Conservation (phyloP, 2,329 filamentous ascomycete genomes). For the Pezicula carpinea region DNA sequence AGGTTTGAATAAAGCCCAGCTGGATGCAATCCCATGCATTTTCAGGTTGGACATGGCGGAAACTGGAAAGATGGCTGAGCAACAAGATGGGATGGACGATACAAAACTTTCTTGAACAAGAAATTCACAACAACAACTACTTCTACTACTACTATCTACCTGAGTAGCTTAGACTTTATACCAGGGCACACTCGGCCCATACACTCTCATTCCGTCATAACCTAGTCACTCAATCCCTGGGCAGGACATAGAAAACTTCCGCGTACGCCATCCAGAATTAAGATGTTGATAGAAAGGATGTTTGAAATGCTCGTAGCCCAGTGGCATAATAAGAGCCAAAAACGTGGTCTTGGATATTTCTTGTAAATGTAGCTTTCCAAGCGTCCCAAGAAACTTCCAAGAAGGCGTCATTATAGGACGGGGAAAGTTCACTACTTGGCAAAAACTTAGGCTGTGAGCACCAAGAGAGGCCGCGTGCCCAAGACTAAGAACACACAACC, state of each 20-base stretch:
- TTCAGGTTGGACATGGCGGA: neutral
- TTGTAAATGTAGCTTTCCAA: no score
- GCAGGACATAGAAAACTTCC: neutral
- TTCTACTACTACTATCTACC: no score
- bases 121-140: no score
- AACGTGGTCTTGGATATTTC: neutral
- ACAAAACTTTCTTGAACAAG: neutral
- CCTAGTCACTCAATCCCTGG: neutral
- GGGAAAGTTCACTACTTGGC: no score
- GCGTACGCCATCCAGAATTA: neutral
- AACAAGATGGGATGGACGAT: neutral
- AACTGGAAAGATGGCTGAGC: neutral
- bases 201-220: no score
- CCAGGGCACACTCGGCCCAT: no score
- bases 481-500: no score
- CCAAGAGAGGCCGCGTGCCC: no score
- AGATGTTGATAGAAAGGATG: neutral
- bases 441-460: no score
- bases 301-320: neutral
- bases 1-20: constrained; percentile 30
- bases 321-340: neutral
- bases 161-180: no score
- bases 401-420: no score
- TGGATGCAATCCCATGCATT: neutral
- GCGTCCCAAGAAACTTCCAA: no score